A percentile compares a stretch with the other conserved stretches of the same genome.
Conservation (phyloP, 169 alveolate genomes). For the Babesia sp. region DNA sequence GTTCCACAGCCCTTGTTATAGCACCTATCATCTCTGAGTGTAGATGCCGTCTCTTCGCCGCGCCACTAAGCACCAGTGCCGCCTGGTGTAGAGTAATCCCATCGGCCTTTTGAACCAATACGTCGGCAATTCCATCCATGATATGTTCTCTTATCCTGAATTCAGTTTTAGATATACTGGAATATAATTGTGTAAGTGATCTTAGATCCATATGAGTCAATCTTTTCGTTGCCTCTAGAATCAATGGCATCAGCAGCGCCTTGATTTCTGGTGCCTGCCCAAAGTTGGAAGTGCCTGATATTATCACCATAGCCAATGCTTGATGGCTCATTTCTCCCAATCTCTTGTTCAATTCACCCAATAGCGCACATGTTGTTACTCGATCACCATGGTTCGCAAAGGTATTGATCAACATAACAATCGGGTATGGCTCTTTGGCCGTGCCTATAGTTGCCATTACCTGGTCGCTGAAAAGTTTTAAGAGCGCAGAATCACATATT, state of each 20-base stretch:
- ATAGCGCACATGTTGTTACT: conserved; percentile 13
- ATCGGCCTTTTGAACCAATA: background rate
- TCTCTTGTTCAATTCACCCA: background rate
- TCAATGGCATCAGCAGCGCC: conserved; percentile 14
- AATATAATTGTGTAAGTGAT: conserved; percentile 35
- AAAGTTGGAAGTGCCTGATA: conserved; percentile 16
- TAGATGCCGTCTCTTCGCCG: background rate
- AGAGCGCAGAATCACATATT: conserved; percentile 25
- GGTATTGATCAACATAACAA: conserved; percentile 22
- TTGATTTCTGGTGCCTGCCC: background rate
- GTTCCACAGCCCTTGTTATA: background rate
- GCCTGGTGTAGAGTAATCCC: conserved; percentile 10
- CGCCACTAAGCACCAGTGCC: conserved; percentile 1
- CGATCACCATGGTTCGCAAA: conserved; percentile 18
- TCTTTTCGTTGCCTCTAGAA: conserved; percentile 9
- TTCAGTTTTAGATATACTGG: conserved; percentile 2
- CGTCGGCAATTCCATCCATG: conserved; percentile 1
- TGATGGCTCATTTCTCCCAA: conserved; percentile 19
- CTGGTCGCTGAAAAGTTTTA: background rate
- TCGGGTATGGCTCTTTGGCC: conserved; percentile 48
- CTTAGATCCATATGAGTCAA: conserved; percentile 35
- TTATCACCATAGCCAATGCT: conserved; percentile 34
- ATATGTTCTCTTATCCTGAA: background rate
- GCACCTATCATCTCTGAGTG: conserved; percentile 10
- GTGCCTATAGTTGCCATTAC: conserved; percentile 12